phyloP scores from a whole-genome alignment of 805 yeast species.

The Cyberlindnera xylosilytica region DNA sequence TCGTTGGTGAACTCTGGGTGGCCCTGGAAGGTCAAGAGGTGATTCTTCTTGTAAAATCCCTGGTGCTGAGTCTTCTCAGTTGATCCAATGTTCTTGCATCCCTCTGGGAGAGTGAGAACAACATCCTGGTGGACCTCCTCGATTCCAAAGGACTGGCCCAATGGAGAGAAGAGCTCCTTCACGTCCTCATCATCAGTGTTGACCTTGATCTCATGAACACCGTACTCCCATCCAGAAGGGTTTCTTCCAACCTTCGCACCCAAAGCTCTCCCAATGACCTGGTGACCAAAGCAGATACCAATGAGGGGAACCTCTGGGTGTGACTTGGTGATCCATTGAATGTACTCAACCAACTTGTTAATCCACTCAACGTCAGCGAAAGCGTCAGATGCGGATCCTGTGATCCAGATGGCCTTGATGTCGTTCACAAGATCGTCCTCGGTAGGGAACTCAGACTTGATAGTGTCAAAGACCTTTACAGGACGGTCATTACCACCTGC shows the following conservation, averaged over 20 bases:
- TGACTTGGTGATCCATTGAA: constrained; percentile 17
- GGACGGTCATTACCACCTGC: constrained; percentile 20
- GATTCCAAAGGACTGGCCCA: constrained; percentile 32
- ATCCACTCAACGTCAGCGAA: constrained; percentile 44
- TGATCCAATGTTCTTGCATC: constrained; percentile 46
- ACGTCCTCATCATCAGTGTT: constrained; percentile 38
- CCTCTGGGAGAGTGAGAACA: constrained; percentile 42
- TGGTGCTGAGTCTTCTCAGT: constrained; percentile 58
- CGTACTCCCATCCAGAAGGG: constrained; percentile 71
- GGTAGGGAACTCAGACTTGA: constrained; percentile 22
- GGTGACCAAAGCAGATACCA: constrained; percentile 90
- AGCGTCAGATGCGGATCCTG: constrained; percentile 52
- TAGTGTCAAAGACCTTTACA: constrained; percentile 38
- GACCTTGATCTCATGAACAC: constrained; percentile 48
- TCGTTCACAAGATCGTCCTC: constrained; percentile 26
- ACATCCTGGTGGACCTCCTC: constrained; percentile 61
- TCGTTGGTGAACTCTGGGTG: constrained; percentile 87
- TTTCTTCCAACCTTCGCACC: constrained; percentile 59
- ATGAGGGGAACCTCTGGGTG: constrained; percentile 38
- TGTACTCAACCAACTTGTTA: constrained; percentile 34
- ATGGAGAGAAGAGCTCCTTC: constrained; percentile 21
- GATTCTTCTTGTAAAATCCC: constrained; percentile 54
- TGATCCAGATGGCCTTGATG: constrained; percentile 43
- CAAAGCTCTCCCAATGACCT: constrained; percentile 62
- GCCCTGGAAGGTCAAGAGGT: constrained; percentile 74